Percentiles rank a stretch among this genome's conserved stretches.
These are phyloP conservation scores for Trichoderma harzianum DNA, from an alignment of 2,329 filamentous ascomycete genomes.

Conservation along the genomic window DNA sequence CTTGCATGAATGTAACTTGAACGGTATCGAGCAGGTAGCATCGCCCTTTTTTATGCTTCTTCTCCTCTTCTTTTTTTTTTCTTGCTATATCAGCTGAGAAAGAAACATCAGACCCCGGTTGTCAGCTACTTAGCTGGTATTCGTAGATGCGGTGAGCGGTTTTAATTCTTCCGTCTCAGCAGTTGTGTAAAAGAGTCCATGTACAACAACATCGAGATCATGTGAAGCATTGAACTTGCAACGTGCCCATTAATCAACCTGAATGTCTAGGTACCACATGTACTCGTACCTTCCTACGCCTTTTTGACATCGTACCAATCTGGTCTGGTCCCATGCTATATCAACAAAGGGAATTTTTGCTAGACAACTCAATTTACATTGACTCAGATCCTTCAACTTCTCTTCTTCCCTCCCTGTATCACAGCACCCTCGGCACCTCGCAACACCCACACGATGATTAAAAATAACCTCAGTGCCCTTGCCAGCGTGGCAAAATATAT, in stretches of 20 bases:
- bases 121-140: not conserved
- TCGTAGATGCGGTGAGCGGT: not conserved
- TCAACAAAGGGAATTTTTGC: not conserved
- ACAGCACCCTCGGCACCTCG: not conserved
- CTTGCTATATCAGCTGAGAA: not conserved
- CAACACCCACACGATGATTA: not conserved
- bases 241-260: not conserved
- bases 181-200: not conserved
- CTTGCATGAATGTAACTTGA: not conserved
- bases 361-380: constrained; percentile 1
- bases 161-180: not conserved
- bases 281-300: not conserved
- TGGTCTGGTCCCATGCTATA: not conserved
- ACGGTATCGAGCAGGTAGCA: not conserved
- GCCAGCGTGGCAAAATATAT: not conserved
- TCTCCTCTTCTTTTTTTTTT: not conserved
- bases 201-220: not conserved
- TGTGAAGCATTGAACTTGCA: not conserved
- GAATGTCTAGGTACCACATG: not conserved
- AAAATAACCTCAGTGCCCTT: not conserved
- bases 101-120: not conserved
- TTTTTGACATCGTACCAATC: not conserved
- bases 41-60: not conserved
- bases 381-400: not conserved
- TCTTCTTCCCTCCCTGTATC: not conserved